These are phyloP conservation scores for Mortierella antarctica DNA, from an alignment of 192 early-diverging fungal species.

Conservation along the genomic window DNA sequence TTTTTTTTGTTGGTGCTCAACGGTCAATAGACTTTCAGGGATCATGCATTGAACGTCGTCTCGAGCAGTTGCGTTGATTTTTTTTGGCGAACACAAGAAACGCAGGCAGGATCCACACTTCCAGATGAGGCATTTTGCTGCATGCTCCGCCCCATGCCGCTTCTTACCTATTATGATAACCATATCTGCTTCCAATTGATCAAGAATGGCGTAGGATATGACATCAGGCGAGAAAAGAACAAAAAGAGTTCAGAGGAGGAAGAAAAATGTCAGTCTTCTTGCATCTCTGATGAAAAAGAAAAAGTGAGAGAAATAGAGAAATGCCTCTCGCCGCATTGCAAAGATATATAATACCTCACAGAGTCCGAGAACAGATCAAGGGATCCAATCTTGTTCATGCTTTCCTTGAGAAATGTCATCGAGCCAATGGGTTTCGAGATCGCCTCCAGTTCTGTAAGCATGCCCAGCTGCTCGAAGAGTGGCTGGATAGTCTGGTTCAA, in stretches of 20 bases:
- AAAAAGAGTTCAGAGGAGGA: neutral
- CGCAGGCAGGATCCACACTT: too few species aligned
- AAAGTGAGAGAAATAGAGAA: too few species aligned
- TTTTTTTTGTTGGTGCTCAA: neutral
- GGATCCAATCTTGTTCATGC: constrained; percentile 41
- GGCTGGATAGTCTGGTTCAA: constrained; percentile 40
- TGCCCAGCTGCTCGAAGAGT: constrained; percentile 35
- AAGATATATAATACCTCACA: constrained; percentile 10
- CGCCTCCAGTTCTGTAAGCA: constrained; percentile 29
- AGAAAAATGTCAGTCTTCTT: constrained; percentile 10
- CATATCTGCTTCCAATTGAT: constrained; percentile 28
- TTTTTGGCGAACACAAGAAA: neutral
- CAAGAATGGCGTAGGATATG: neutral
- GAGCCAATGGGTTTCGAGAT: constrained; percentile 40
- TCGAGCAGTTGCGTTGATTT: neutral
- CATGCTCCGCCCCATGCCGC: neutral
- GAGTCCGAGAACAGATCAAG: constrained; percentile 36
- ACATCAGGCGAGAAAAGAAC: neutral
- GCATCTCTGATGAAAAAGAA: too few species aligned
- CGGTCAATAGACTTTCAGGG: too few species aligned
- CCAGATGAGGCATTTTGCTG: constrained; percentile 3
- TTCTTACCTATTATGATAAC: constrained; percentile 41
- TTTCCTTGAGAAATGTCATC: constrained; percentile 45
- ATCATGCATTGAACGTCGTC: too few species aligned
- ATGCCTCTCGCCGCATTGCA: neutral